These are phyloP conservation scores for Polyplosphaeria fusca DNA, from an alignment of 495 filamentous ascomycete species.

Conservation along the genomic window DNA sequence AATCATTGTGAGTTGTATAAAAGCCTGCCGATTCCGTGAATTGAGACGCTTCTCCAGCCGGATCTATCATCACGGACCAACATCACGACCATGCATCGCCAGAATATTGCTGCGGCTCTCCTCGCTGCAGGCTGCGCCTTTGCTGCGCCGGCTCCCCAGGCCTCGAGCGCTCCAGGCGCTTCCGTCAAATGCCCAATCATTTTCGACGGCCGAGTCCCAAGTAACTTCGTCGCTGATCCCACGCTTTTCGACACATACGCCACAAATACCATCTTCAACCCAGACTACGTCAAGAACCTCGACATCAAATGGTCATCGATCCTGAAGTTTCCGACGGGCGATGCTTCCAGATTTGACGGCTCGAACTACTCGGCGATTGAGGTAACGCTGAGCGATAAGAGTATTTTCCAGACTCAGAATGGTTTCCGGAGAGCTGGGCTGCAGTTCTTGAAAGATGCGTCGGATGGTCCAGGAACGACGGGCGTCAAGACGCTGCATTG, in stretches of 20 bases:
- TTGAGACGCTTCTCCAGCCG: constrained; percentile 1
- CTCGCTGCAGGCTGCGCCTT: constrained; percentile 11
- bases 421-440: constrained; percentile 32
- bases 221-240: constrained; percentile 2
- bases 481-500: constrained; percentile 33
- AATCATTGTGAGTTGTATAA: no score
- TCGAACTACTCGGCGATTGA: constrained; percentile 11
- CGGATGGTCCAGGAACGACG: constrained; percentile 12
- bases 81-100: constrained; percentile 16
- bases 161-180: neutral
- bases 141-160: constrained; percentile 2
- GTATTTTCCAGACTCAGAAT: constrained; percentile 33
- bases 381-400: constrained; percentile 30
- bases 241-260: constrained; percentile 28
- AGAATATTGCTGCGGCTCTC: constrained; percentile 7
- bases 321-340: constrained; percentile 23
- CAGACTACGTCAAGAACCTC: constrained; percentile 30
- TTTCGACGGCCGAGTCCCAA: constrained; percentile 31
- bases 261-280: constrained; percentile 32
- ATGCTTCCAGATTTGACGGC: constrained; percentile 26
- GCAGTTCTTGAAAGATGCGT: constrained; percentile 29
- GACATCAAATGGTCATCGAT: constrained; percentile 29
- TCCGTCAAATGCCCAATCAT: constrained; percentile 29
- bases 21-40: no score
- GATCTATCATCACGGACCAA: neutral